These are phyloP conservation scores for Erythrophleum ivorense DNA, from an alignment of 331 rosid species.

Conservation along the genomic window DNA sequence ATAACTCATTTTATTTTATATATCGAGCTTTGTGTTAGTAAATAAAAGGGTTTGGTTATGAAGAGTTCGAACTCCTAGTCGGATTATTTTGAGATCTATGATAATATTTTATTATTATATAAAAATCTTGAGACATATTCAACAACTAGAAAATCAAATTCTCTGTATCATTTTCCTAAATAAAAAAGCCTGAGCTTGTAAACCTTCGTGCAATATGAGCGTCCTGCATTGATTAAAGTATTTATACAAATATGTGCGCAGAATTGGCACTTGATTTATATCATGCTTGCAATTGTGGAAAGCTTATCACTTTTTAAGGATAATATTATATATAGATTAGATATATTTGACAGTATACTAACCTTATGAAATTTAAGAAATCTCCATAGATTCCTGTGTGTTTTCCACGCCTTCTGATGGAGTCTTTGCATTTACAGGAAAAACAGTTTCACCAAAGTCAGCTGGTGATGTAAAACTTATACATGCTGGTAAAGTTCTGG, in stretches of 20 bases:
- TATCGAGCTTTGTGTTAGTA: not conserved
- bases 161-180: not conserved
- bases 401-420: constrained; percentile 29
- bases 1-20: not conserved
- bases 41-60: not conserved
- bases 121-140: too few relatives aligned
- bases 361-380: not conserved
- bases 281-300: not conserved
- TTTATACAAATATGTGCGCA: not conserved
- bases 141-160: too few relatives aligned
- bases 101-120: too few relatives aligned
- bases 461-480: constrained; percentile 66
- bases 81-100: too few relatives aligned
- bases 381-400: not conserved
- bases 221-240: not conserved
- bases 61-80: too few relatives aligned
- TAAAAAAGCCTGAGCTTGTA: not conserved
- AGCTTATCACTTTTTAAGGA: not conserved
- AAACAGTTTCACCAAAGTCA: constrained; percentile 61
- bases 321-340: not conserved
- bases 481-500: constrained; percentile 74
- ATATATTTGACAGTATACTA: not conserved
- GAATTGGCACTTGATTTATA: not conserved
- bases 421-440: constrained; percentile 52
- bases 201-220: not conserved